Conservation (phyloP, 306 rosid genomes). For the Potentilla sterilis region DNA sequence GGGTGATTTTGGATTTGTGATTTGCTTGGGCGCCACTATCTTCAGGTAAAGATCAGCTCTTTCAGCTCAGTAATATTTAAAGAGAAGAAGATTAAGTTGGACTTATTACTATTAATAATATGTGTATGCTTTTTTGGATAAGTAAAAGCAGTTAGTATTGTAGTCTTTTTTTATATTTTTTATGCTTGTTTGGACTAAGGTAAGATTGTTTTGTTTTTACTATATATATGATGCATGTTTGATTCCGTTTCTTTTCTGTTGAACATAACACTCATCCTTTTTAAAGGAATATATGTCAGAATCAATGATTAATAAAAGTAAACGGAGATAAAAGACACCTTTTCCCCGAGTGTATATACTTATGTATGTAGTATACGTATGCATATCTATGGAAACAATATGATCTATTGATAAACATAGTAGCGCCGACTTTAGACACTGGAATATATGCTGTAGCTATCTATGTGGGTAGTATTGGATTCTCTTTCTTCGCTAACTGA, state of each 20-base stretch:
- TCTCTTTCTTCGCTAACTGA: background rate
- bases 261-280: background rate
- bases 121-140: no score
- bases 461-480: background rate
- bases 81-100: background rate
- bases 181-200: background rate
- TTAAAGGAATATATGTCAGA: background rate
- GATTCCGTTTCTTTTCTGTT: no score
- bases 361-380: background rate
- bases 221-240: no score
- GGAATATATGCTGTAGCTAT: background rate
- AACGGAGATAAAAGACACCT: background rate
- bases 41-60: slow-evolving; percentile 24
- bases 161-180: background rate
- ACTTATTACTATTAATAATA: no score
- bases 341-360: background rate
- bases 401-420: background rate
- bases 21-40: slow-evolving; percentile 6
- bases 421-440: background rate
- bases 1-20: slow-evolving; percentile 4
- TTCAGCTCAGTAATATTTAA: slow-evolving; percentile 11
- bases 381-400: background rate
- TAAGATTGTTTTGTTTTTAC: no score
- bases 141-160: background rate
- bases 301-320: background rate